Evolutionary conservation across 1,284 basidiomycete species (phyloP).

Genomic region (Boletus coffeatus): DNA sequence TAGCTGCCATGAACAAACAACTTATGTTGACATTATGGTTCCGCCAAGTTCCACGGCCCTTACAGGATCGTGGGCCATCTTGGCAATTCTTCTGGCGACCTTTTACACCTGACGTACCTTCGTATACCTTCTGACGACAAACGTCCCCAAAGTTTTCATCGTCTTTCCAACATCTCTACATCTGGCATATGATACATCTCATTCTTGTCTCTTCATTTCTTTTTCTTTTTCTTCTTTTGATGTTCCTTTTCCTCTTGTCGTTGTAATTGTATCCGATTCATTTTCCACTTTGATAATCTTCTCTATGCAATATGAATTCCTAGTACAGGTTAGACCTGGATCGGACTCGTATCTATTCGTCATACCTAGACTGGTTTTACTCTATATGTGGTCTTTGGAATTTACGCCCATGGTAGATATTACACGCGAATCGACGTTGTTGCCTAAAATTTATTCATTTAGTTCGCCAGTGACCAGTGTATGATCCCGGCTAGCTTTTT

Average conservation of each 20-base stretch:
- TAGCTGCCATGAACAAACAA: background rate
- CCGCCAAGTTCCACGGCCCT: background rate
- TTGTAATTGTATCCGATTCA: conserved; percentile 10
- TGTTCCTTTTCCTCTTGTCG: conserved; percentile 3
- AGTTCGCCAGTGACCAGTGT: no score
- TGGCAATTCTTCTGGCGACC: background rate
- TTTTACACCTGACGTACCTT: background rate
- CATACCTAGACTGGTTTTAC: conserved; percentile 13
- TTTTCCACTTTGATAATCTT: background rate
- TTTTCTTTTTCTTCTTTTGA: conserved; percentile 4
- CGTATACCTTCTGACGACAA: conserved; percentile 3
- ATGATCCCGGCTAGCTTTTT: background rate
- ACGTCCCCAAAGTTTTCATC: background rate
- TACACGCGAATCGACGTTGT: conserved; percentile 8
- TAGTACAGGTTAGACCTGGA: conserved; percentile 3
- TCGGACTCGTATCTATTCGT: conserved; percentile 8
- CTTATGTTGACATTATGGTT: background rate
- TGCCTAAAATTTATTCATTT: background rate
- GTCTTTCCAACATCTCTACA: conserved; percentile 1
- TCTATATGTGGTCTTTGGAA: background rate
- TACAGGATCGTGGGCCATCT: background rate
- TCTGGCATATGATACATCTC: background rate
- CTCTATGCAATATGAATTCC: conserved; percentile 1
- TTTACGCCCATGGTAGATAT: background rate
- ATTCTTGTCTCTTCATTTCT: background rate